Evolutionary conservation across 306 rosid genomes (phyloP), one percentile per base, ranked within the genome.

Genomic region (Dicorynia guianensis): DNA sequence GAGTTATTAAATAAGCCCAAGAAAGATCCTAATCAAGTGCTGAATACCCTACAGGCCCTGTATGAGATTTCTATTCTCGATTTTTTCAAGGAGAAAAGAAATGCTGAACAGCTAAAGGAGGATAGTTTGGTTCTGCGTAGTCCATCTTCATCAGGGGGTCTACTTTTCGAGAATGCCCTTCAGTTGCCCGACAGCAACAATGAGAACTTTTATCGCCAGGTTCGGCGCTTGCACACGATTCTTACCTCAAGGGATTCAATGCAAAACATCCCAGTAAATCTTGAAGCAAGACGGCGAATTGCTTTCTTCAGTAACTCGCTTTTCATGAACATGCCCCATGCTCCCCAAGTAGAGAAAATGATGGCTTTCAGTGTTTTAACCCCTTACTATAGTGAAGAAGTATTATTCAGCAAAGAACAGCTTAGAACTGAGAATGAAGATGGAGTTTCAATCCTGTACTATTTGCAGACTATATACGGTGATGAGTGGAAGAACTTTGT

Each of bases 341-440:
- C 99, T 14, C 99, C 99, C 60, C 97, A 87, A 76, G 99, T 92
- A 75, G 97, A 92, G 97, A 95, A 95, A 78, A 95, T 95, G 97
- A 83, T 95, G 93, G 89, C 97, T 50, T 95, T 95, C 79, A 92
- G 99, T 85, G 97, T 95, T 66, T 76, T 92, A 39, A 95, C 98
- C 56, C 98, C 98, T 14, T 95, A 95, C 81, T 95, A 92, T 58
- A 90, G 77, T 65, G 99, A 92, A 68, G 98, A 95, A 11, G 97
- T 92, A 35, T n/a, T 89, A 63, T 87, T 17, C 82, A 86, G 81
- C 86, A 92, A 71, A 76, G 97, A 92, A 75, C 97, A 95, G 53
- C 93, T 92, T 36, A 84, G 89, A 72, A 90, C 91, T 49, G 97
- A 92, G 72, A 95, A 95, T 82, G 98, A 94, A 81, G 99, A 95